phyloP scores from a whole-genome alignment of 148 eudicot species.

The Cornus suecica region DNA sequence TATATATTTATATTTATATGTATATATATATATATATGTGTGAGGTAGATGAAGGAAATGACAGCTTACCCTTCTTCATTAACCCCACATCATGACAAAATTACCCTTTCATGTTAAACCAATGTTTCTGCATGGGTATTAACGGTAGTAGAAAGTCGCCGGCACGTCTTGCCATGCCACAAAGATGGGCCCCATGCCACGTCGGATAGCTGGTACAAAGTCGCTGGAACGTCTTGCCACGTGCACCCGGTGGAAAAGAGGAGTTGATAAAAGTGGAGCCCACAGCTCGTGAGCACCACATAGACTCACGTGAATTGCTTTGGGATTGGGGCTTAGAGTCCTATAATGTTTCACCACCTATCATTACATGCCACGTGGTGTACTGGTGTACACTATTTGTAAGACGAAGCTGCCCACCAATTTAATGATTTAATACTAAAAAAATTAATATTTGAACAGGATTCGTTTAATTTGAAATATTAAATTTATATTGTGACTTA shows the following conservation, averaged over 20 bases:
- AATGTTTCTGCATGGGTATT: neutral
- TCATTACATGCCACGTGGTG: neutral
- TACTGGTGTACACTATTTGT: too few relatives aligned
- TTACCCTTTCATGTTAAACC: neutral
- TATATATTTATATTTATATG: too few relatives aligned
- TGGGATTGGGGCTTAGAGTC: slow-evolving; percentile 12
- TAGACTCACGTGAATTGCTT: slow-evolving; percentile 17
- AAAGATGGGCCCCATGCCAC: neutral
- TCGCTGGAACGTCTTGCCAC: slow-evolving; percentile 13
- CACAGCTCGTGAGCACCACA: neutral
- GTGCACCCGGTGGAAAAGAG: neutral
- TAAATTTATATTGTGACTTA: too few relatives aligned
- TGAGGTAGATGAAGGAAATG: neutral
- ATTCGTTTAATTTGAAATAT: too few relatives aligned
- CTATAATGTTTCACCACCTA: too few relatives aligned
- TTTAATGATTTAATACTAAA: neutral
- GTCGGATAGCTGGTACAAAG: slow-evolving; percentile 7
- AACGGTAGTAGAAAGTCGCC: too few relatives aligned
- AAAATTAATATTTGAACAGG: too few relatives aligned
- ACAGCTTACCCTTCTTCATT: neutral
- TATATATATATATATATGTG: too few relatives aligned
- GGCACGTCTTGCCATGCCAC: too few relatives aligned
- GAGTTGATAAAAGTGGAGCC: neutral
- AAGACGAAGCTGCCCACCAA: neutral
- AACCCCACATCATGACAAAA: neutral